Evolutionary conservation across 306 rosid genomes (phyloP).

Genomic region (Corylus americana): DNA sequence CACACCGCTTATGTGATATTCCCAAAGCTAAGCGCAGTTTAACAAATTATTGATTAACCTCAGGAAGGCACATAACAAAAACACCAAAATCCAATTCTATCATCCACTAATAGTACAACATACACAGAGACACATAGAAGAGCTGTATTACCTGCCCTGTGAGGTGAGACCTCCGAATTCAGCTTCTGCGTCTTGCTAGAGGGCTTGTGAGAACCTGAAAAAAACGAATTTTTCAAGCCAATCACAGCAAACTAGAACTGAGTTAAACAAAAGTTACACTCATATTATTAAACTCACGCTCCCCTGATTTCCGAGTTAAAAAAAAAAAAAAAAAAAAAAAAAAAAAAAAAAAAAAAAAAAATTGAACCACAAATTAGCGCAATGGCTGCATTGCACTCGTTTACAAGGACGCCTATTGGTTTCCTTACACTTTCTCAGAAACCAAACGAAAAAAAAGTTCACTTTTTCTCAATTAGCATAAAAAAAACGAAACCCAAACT

Average conservation of each 20-base stretch:
- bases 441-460: neutral
- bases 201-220: constrained; percentile 44
- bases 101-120: neutral
- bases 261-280: constrained; percentile 15
- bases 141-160: constrained; percentile 71
- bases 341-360: too few relatives aligned
- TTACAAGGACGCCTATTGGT: neutral
- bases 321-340: too few relatives aligned
- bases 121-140: neutral
- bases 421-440: neutral
- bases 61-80: constrained; percentile 10
- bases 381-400: neutral
- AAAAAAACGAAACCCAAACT: neutral
- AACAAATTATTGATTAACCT: neutral
- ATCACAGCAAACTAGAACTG: constrained; percentile 10
- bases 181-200: constrained; percentile 56
- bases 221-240: constrained; percentile 10
- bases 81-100: neutral
- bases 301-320: neutral
- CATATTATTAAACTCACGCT: neutral
- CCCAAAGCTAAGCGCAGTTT: neutral
- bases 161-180: constrained; percentile 81
- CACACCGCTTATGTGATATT: neutral
- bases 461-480: neutral
- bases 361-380: neutral